phyloP scores from a whole-genome alignment of 2,329 filamentous ascomycete genomes.

The Scedosporium boydii region DNA sequence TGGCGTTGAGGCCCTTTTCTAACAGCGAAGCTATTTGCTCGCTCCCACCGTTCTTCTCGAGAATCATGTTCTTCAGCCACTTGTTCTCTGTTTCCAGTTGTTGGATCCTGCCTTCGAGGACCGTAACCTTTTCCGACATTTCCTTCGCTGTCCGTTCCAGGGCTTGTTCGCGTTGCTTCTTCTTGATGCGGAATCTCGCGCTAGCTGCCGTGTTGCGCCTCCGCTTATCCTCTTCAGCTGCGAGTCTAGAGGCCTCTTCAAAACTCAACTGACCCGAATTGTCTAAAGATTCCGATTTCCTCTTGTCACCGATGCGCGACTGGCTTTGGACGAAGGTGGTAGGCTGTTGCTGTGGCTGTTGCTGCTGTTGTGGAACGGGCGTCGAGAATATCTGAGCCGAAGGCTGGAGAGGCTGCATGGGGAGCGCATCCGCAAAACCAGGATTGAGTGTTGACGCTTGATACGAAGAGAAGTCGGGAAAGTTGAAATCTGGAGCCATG shows the following conservation, averaged over 20 bases:
- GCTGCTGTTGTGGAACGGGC: constrained; percentile 13
- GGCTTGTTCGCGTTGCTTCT: constrained; percentile 88
- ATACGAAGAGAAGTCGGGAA: constrained; percentile 35
- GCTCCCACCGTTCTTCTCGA: constrained; percentile 64
- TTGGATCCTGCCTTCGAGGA: constrained; percentile 62
- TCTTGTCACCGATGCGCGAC: constrained; percentile 29
- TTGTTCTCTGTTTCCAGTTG: constrained; percentile 78
- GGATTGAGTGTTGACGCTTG: constrained; percentile 4
- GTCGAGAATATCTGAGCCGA: constrained; percentile 35
- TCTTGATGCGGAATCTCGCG: constrained; percentile 86
- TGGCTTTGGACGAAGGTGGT: constrained; percentile 20
- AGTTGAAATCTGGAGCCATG: constrained; percentile 50
- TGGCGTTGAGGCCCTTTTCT: constrained; percentile 37
- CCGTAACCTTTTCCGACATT: constrained; percentile 67
- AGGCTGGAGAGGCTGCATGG: constrained; percentile 45
- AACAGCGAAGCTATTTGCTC: constrained; percentile 38
- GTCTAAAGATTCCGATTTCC: constrained; percentile 31
- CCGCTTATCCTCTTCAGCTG: constrained; percentile 83
- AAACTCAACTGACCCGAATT: constrained; percentile 38
- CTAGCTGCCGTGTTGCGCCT: constrained; percentile 82
- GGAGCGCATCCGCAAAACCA: constrained; percentile 35
- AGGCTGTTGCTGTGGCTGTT: constrained; percentile 15
- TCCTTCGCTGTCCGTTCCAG: constrained; percentile 76
- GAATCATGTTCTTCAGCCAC: constrained; percentile 71
- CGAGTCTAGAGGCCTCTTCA: constrained; percentile 62